Evolutionary conservation across 371 early-diverging fungal genomes (phyloP), one percentile per base, ranked within the genome.

Genomic region (Actinomortierella wolfii): DNA sequence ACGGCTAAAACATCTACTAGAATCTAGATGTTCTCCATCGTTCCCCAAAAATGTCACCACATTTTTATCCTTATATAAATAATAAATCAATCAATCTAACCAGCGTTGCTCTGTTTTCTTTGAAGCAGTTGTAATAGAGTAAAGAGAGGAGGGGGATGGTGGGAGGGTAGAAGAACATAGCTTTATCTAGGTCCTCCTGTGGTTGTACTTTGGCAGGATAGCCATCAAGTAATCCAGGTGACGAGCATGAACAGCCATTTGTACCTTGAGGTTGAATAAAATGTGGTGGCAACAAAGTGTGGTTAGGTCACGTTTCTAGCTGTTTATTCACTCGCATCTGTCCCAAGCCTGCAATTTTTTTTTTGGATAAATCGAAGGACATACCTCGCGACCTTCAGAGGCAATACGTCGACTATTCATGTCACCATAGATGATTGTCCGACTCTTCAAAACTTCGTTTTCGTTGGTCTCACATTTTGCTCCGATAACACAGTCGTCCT

Each of bases 401-500:
- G 84, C 86, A 34, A 61, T 78, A 28, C 91, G 81, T 45, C 89
- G 78, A 28, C 80, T 81, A 40, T 86, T 83, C 24, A 82, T 73
- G 24, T 63, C 47, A 3, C 93, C 91, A 65, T 83, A 91, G 40
- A 92, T 84, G 3, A 91, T 87, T 0, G 91, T 90, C 58, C 84
- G 69, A 67, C 85, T 82, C 0, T 82, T 78, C 17, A 92, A 76
- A 1, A 74, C 70, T 54, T 92, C 91, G 59, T 89, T 84, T 4
- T 63, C 68, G 50, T 83, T 83, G 17, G 90, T 90, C 9, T 83
- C 76, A 57, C 91, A 91, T 8, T 78, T 87, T 20, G 89, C 81
- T 7, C 93, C 91, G 25, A 92, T 81, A 15, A 92, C 89, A 69
- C 90, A 90, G 54, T 90, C 81, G 50, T 89, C 83, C 3, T 89